A percentile compares a stretch with the other conserved stretches of the same genome.
phyloP scores from a whole-genome alignment of 441 rosid species.

The Croton laevigatus region DNA sequence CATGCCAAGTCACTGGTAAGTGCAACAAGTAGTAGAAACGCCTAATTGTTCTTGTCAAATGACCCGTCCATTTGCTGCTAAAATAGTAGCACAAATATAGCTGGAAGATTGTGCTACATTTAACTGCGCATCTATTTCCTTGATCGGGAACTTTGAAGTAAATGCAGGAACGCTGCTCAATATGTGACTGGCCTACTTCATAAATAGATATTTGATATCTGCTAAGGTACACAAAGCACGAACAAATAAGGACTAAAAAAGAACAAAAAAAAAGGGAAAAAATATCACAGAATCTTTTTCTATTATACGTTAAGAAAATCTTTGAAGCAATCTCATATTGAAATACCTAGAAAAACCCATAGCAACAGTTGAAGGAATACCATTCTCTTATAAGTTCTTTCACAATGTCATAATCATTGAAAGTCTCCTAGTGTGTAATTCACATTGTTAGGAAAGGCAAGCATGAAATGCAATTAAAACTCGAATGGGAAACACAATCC shows the following conservation, averaged over 20 bases:
- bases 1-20: no score
- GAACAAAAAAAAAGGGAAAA: not conserved
- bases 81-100: conserved; percentile 68
- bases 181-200: conserved; percentile 70
- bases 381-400: no score
- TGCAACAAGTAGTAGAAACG: no score
- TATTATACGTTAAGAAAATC: no score
- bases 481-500: not conserved
- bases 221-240: conserved; percentile 20
- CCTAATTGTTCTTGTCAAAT: no score
- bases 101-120: conserved; percentile 74
- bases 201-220: conserved; percentile 64
- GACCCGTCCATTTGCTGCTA: no score
- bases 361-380: no score
- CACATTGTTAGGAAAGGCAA: not conserved
- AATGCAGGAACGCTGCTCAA: conserved; percentile 71
- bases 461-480: not conserved
- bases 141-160: conserved; percentile 75
- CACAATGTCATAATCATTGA: not conserved
- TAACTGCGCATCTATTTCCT: conserved; percentile 57
- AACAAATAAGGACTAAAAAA: conserved; percentile 8
- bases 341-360: no score
- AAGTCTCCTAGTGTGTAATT: not conserved
- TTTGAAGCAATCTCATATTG: no score
- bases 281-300: no score